Evolutionary conservation across 2,329 filamentous ascomycete species (phyloP).

Genomic region (Rugonectria rugulosa): DNA sequence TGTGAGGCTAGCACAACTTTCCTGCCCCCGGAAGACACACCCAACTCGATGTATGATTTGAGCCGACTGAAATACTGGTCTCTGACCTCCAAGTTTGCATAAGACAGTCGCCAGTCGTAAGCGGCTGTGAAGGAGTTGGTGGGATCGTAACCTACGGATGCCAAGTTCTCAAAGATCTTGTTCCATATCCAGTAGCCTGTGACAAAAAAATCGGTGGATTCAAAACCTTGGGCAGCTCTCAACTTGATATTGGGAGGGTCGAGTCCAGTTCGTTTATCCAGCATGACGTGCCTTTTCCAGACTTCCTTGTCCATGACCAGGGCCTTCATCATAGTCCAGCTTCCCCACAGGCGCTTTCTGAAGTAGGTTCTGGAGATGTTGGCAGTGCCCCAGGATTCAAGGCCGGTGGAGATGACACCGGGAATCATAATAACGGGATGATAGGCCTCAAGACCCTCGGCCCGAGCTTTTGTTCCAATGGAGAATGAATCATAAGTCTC

Average conservation of each 20-base stretch:
- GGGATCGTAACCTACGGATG: slow-evolving; percentile 94
- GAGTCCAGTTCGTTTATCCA: slow-evolving; percentile 88
- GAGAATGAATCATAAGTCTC: slow-evolving; percentile 94
- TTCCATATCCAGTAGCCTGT: slow-evolving; percentile 98
- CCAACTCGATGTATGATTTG: slow-evolving; percentile 89
- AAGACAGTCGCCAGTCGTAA: slow-evolving; percentile 93
- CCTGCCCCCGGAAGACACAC: slow-evolving; percentile 72
- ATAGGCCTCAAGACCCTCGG: slow-evolving; percentile 80
- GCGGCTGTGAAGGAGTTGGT: slow-evolving; percentile 74
- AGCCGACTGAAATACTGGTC: slow-evolving; percentile 95
- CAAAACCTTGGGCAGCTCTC: slow-evolving; percentile 93
- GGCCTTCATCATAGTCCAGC: slow-evolving; percentile 98
- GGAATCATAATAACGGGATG: slow-evolving; percentile 98
- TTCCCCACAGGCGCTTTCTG: slow-evolving; percentile 93
- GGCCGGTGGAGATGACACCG: slow-evolving; percentile 94
- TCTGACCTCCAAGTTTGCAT: slow-evolving; percentile 84
- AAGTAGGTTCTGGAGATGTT: slow-evolving; percentile 90
- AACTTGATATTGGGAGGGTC: slow-evolving; percentile 92
- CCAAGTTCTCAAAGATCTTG: slow-evolving; percentile 96
- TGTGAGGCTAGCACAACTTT: slow-evolving; percentile 91
- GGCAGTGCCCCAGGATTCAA: slow-evolving; percentile 95
- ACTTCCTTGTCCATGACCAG: slow-evolving; percentile 90
- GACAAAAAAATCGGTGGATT: slow-evolving; percentile 95
- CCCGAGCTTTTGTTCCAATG: slow-evolving; percentile 81
- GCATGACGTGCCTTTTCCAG: slow-evolving; percentile 98